These are phyloP conservation scores for Medicago ruthenica DNA, from an alignment of 306 rosid genomes.

Conservation along the genomic window DNA sequence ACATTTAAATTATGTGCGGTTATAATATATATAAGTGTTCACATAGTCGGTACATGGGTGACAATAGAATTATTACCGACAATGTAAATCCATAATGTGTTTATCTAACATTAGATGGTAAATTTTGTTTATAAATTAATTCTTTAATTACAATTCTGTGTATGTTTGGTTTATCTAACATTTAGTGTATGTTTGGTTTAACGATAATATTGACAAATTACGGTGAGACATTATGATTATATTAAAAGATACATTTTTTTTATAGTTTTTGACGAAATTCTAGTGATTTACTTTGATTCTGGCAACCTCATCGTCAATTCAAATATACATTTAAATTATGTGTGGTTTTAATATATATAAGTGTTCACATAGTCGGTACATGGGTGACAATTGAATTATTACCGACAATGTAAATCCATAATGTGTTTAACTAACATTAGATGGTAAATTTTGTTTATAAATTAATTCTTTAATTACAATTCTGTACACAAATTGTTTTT, in stretches of 20 bases:
- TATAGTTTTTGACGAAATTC: neutral
- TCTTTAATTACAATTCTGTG: neutral
- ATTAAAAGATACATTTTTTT: neutral
- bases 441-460: conserved; percentile 31
- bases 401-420: neutral
- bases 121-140: conserved; percentile 7
- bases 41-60: neutral
- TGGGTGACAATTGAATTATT: neutral
- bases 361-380: no score
- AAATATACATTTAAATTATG: neutral
- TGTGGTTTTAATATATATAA: no score
- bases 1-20: neutral
- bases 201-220: no score
- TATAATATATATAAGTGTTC: no score
- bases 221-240: neutral
- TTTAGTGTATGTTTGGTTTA: no score
- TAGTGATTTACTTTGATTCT: neutral
- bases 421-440: no score
- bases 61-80: accelerated
- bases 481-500: neutral
- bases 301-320: neutral
- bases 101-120: no score
- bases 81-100: neutral
- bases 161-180: no score
- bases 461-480: neutral